Percentiles rank a stretch among this genome's conserved stretches.
Conservation (phyloP, 257 asterid genomes). For the Voacanga thouarsii region DNA sequence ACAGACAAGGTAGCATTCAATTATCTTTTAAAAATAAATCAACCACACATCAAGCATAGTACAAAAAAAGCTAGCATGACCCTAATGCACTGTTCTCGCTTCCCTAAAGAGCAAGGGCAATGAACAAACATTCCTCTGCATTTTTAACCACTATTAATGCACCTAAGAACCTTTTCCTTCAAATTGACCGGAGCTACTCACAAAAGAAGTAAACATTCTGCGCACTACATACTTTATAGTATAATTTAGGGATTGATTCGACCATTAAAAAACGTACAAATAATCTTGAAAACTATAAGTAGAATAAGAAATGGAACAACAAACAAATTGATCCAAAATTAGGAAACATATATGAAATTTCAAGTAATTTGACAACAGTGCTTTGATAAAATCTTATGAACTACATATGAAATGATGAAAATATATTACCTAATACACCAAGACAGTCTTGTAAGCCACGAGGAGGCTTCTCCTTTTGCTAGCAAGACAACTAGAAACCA, state of each 20-base stretch:
- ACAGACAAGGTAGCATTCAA: slow-evolving; percentile 9
- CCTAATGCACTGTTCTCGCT: background rate
- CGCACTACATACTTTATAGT: background rate
- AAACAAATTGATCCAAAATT: background rate
- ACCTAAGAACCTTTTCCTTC: slow-evolving; percentile 8
- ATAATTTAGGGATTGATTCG: background rate
- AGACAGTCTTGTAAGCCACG: slow-evolving; percentile 46
- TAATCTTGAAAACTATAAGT: background rate
- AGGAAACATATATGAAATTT: background rate
- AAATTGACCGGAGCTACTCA: slow-evolving; percentile 6
- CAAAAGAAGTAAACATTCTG: background rate
- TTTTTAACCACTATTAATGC: slow-evolving; percentile 16
- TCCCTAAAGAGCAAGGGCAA: slow-evolving; percentile 4
- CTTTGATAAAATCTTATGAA: background rate
- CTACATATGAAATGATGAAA: background rate
- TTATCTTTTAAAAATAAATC: slow-evolving; percentile 5
- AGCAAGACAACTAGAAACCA: slow-evolving; percentile 32
- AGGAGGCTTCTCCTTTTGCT: slow-evolving; percentile 41
- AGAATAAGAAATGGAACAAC: background rate
- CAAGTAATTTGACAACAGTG: background rate
- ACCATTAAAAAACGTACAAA: background rate
- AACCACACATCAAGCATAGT: slow-evolving; percentile 21
- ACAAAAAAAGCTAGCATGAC: slow-evolving; percentile 18
- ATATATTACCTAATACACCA: slow-evolving; percentile 39
- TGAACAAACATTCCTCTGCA: slow-evolving; percentile 5